These are phyloP conservation scores for Camptophora hylomeconis DNA, from an alignment of 2,329 filamentous ascomycete species.

Conservation along the genomic window DNA sequence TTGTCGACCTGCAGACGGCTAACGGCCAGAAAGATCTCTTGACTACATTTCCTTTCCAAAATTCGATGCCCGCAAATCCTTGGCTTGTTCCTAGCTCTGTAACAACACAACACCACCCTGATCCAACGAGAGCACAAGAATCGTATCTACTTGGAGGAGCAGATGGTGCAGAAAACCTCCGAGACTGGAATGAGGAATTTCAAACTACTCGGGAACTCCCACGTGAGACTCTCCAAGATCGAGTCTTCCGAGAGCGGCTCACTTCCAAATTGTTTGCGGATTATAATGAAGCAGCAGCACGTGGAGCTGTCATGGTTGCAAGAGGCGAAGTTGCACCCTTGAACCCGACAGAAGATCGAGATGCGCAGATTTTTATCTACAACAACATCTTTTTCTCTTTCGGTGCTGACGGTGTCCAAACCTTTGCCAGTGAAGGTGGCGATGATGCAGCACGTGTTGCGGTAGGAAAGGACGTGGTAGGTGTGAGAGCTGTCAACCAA, in stretches of 20 bases:
- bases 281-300: slow-evolving; percentile 88
- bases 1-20: slow-evolving; percentile 66
- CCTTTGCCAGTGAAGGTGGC: slow-evolving; percentile 89
- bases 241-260: slow-evolving; percentile 86
- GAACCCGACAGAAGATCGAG: slow-evolving; percentile 82
- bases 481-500: slow-evolving; percentile 91
- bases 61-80: slow-evolving; percentile 79
- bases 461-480: slow-evolving; percentile 89
- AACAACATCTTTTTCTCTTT: slow-evolving; percentile 99
- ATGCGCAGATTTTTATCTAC: slow-evolving; percentile 98
- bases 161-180: slow-evolving; percentile 84
- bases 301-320: slow-evolving; percentile 83
- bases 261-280: slow-evolving; percentile 95
- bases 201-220: slow-evolving; percentile 92
- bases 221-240: slow-evolving; percentile 84
- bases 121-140: slow-evolving; percentile 84
- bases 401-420: slow-evolving; percentile 91
- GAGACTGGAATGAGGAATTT: slow-evolving; percentile 99
- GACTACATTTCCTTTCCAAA: slow-evolving; percentile 89
- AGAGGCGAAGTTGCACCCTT: slow-evolving; percentile 83
- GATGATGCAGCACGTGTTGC: slow-evolving; percentile 93
- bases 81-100: slow-evolving; percentile 69
- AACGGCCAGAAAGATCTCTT: slow-evolving; percentile 79
- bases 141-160: slow-evolving; percentile 79
- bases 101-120: slow-evolving; percentile 55